phyloP scores from a whole-genome alignment of 441 rosid genomes.

The Pelargonium australe region DNA sequence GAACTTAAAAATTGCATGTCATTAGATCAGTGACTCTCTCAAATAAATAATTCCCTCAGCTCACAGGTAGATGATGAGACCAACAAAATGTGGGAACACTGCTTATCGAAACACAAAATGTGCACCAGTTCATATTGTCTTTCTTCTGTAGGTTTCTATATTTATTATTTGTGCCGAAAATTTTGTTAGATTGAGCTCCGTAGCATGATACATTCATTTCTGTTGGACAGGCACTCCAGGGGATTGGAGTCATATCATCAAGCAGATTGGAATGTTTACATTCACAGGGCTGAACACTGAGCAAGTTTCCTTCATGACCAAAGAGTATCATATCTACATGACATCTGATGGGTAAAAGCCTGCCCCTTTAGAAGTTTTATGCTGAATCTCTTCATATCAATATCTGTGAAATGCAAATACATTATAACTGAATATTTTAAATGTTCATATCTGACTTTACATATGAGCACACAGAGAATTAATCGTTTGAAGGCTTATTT shows the following conservation, averaged over 20 bases:
- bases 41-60: not conserved
- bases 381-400: not conserved
- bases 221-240: constrained; percentile 59
- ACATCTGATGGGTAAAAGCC: constrained; percentile 57
- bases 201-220: constrained; percentile 1
- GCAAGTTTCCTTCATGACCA: constrained; percentile 66
- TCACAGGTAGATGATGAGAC: not conserved
- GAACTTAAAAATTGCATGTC: not conserved
- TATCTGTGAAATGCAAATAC: not conserved
- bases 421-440: not conserved
- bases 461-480: not conserved
- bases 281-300: constrained; percentile 65
- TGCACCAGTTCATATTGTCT: not conserved
- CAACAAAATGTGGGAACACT: not conserved
- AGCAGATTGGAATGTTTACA: constrained; percentile 82
- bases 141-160: not conserved
- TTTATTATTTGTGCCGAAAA: not conserved
- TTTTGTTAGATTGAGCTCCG: not conserved
- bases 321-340: constrained; percentile 64
- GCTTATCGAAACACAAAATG: not conserved
- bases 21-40: not conserved
- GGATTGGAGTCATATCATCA: constrained; percentile 74
- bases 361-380: not conserved
- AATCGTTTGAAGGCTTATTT: not conserved
- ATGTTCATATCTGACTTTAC: not conserved